Evolutionary conservation across 208 protist species (phyloP), one percentile per base, ranked within the genome.

Genomic region (Leishmania martiniquensis): DNA sequence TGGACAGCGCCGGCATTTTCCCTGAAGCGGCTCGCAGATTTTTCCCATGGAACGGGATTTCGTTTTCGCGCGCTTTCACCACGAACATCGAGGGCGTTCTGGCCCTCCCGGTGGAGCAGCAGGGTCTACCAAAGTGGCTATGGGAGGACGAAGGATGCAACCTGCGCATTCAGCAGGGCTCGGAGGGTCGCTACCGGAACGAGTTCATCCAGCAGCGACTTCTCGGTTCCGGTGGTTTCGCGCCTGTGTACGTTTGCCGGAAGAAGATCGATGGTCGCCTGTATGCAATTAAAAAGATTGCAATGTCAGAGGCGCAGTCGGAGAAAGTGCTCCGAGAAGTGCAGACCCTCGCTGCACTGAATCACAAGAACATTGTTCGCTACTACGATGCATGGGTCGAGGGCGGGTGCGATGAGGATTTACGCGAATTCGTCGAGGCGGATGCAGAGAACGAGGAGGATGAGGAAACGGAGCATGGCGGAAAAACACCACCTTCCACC

Each of bases 311-410:
- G 29, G 75, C 89, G 69, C 84, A 93, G 60, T 87, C 87, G 20
- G 85, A 88, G 42, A 91, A 89, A 57, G 84, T 90, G 0, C 68
- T 95, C 66, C 81, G 91, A 39, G 93, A 97, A 63, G 93, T 97
- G 52, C 85, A 94, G 67, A 97, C 90, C 60, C 77, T 97, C 54
- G 87, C 93, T 0, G 76, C 87, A 22, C 83, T 97, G 5, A 94
- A 89, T 75, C 91, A 97, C 80, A 90, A 88, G 67, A 91, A 95
- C 75, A 91, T 97, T 72, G 93, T 97, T 15, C 91, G 93, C 42
- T 97, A 97, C 82, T 97, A 96, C 75, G 91, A 97, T 81, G 93
- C 91, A 32, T 97, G 93, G 92, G 86, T 95, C 17, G 93, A 96
- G 62, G 88, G 91, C 72, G 93, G 93, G n/a, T 94, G 87, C 59